Evolutionary conservation across 139 green algal species (phyloP).

Genomic region (Prasinococcaceae sp.): DNA sequence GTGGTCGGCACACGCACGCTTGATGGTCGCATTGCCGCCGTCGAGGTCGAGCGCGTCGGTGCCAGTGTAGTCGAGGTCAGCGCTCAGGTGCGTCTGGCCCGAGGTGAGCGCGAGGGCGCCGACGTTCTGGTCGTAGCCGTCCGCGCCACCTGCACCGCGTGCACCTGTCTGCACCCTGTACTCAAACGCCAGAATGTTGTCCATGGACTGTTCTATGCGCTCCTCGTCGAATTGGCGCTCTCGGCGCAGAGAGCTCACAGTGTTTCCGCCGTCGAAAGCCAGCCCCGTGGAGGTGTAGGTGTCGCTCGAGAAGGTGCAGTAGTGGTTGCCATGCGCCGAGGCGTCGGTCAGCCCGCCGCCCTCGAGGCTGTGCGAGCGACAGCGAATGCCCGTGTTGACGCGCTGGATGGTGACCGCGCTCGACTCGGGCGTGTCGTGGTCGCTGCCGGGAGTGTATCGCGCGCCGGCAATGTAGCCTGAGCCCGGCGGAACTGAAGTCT

Average conservation of each 20-base stretch:
- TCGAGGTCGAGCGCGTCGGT: conserved; percentile 2
- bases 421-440: too few relatives aligned
- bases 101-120: neutral
- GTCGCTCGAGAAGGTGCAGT: conserved; percentile 3
- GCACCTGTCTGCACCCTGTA: neutral
- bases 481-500: too few relatives aligned
- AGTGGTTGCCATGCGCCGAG: neutral
- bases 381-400: too few relatives aligned
- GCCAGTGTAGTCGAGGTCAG: neutral
- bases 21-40: conserved; percentile 6
- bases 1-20: neutral
- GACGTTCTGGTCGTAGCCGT: neutral
- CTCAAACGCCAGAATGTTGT: conserved; percentile 8
- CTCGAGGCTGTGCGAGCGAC: too few relatives aligned
- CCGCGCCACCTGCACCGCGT: neutral
- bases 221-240: conserved; percentile 2
- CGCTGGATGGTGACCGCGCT: too few relatives aligned
- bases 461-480: too few relatives aligned
- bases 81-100: neutral
- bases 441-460: too few relatives aligned
- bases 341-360: neutral
- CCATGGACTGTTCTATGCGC: conserved; percentile 5
- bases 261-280: conserved; percentile 1
- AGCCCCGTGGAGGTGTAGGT: too few relatives aligned
- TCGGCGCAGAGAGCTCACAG: neutral